Conservation (phyloP, 163 green algal genomes). For the Coccomyxa subellipsoidea region DNA sequence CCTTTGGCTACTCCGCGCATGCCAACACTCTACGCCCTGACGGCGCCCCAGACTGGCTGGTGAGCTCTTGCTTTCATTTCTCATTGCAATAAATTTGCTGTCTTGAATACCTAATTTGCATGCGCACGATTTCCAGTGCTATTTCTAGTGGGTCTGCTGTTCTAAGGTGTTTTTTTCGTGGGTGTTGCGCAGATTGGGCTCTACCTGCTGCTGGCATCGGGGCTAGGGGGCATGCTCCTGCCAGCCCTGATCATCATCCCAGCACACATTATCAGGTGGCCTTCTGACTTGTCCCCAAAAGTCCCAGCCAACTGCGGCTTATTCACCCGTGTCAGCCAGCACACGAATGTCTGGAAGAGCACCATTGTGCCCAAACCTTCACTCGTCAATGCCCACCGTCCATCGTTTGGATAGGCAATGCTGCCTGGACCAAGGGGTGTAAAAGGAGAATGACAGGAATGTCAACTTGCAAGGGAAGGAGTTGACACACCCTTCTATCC, state of each 20-base stretch:
- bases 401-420: too few species aligned
- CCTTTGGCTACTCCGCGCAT: slow-evolving; percentile 11
- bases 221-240: slow-evolving; percentile 1
- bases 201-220: neutral
- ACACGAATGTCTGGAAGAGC: too few species aligned
- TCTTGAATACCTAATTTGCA: too few species aligned
- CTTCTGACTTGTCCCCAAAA: neutral
- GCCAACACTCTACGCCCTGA: neutral
- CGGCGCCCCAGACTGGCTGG: neutral
- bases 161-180: neutral
- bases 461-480: too few species aligned
- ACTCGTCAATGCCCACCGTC: too few species aligned
- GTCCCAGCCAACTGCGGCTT: neutral
- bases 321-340: too few species aligned
- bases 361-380: too few species aligned
- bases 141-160: slow-evolving; percentile 12
- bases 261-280: neutral
- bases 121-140: too few species aligned
- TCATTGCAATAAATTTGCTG: neutral
- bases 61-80: slow-evolving; percentile 10
- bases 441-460: too few species aligned
- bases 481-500: too few species aligned
- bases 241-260: neutral
- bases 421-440: too few species aligned
- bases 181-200: neutral